phyloP scores from a whole-genome alignment of 176 grass and related monocot genomes.

The Pontederia paniculata region DNA sequence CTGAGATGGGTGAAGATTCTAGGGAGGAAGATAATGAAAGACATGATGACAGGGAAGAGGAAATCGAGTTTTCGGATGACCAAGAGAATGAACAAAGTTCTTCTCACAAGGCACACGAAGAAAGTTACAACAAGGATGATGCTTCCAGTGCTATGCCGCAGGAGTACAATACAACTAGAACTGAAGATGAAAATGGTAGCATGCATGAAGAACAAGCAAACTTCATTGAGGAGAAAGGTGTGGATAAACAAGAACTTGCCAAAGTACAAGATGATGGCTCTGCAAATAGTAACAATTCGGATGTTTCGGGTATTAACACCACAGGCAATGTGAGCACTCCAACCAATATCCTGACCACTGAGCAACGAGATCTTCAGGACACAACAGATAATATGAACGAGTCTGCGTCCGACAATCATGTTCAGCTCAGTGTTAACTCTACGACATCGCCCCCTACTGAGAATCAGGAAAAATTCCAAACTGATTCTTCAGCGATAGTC shows the following conservation, averaged over 20 bases:
- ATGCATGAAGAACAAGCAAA: not conserved
- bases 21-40: constrained; percentile 3
- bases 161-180: not conserved
- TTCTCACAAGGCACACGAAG: not conserved
- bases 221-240: not conserved
- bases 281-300: not conserved
- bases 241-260: not conserved
- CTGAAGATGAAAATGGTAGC: not conserved
- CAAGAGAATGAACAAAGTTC: not conserved
- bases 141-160: constrained; percentile 1
- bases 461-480: too few species aligned
- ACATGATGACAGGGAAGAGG: constrained; percentile 5
- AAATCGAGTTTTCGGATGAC: not conserved
- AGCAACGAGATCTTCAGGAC: too few species aligned
- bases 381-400: too few species aligned
- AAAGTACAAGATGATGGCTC: not conserved
- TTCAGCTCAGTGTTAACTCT: too few species aligned
- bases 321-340: not conserved
- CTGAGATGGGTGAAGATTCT: constrained; percentile 7
- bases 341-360: not conserved
- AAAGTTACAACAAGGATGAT: constrained; percentile 12
- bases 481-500: too few species aligned
- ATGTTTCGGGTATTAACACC: not conserved
- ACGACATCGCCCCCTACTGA: too few species aligned
- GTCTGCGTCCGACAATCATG: too few species aligned